These are phyloP conservation scores for Dalbergia cochinchinensis DNA, from an alignment of 306 rosid genomes.

Conservation along the genomic window DNA sequence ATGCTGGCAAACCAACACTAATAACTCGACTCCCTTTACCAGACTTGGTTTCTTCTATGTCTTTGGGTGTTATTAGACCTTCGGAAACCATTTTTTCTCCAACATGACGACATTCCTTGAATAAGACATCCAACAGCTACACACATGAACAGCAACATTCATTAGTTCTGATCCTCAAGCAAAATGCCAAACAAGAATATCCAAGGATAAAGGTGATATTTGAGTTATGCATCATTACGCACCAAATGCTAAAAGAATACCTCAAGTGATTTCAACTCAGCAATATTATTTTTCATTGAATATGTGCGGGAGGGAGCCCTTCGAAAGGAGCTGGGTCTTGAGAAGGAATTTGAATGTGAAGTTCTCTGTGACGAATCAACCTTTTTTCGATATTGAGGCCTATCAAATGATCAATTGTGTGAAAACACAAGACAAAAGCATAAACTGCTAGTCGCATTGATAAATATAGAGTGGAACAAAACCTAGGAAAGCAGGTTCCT, in stretches of 20 bases:
- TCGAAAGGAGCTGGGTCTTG: conserved; percentile 65
- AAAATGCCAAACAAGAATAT: conserved; percentile 23
- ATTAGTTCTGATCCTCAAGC: conserved; percentile 30
- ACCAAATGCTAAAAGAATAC: conserved; percentile 51
- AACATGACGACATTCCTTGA: conserved; percentile 60
- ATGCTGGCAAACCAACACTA: conserved; percentile 86
- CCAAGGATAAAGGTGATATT: conserved; percentile 5
- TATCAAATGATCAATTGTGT: conserved; percentile 47
- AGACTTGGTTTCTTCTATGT: conserved; percentile 79
- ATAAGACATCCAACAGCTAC: conserved; percentile 79
- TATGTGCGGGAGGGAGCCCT: conserved; percentile 59
- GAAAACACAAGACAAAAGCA: conserved; percentile 16
- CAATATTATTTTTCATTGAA: conserved; percentile 67
- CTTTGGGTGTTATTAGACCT: conserved; percentile 71
- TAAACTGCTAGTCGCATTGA: conserved; percentile 16
- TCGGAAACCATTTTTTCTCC: conserved; percentile 82
- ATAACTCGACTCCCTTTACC: conserved; percentile 75
- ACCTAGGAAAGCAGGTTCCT: conserved; percentile 98
- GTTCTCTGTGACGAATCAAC: conserved; percentile 37
- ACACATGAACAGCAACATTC: conserved; percentile 42
- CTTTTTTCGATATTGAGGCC: conserved; percentile 69
- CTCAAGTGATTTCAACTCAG: conserved; percentile 84
- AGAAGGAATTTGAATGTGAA: conserved; percentile 54
- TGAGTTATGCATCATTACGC: conserved; percentile 1
- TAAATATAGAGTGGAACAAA: conserved; percentile 41